A percentile compares a stretch with the other conserved stretches of the same genome.
These are phyloP conservation scores for Oehlia diaphana DNA, from an alignment of 192 early-diverging fungal species.

Conservation along the genomic window DNA sequence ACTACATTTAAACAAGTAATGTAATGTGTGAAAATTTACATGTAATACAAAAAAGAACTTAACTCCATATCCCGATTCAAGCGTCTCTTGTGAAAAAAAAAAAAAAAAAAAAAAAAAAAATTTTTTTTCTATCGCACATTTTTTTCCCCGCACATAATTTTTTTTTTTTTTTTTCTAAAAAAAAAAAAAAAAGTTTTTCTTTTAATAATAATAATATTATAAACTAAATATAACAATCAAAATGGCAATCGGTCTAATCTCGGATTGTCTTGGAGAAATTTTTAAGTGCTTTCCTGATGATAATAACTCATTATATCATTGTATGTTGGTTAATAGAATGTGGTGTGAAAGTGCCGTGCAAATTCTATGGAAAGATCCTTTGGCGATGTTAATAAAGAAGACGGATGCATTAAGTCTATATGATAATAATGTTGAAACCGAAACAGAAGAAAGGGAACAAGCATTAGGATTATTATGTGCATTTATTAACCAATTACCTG, in stretches of 20 bases:
- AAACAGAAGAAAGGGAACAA: neutral
- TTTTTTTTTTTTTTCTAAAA: too few relatives aligned
- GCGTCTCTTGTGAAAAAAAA: too few relatives aligned
- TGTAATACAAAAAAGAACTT: too few relatives aligned
- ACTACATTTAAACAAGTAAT: too few relatives aligned
- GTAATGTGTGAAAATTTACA: too few relatives aligned
- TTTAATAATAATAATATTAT: too few relatives aligned
- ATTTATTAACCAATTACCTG: neutral
- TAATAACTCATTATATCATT: neutral
- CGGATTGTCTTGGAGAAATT: neutral
- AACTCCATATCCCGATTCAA: too few relatives aligned
- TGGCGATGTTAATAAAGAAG: neutral
- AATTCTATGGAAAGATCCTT: neutral
- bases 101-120: too few relatives aligned
- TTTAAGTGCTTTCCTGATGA: neutral
- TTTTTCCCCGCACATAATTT: too few relatives aligned
- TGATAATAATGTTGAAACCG: neutral
- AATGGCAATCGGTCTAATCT: neutral
- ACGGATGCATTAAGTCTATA: neutral
- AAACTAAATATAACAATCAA: neutral
- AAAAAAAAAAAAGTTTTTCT: too few relatives aligned
- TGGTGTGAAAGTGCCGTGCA: neutral
- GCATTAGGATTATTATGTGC: neutral
- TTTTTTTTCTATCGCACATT: too few relatives aligned
- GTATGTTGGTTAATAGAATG: constrained; percentile 13